Evolutionary conservation across 176 grass and related monocot genomes (phyloP), one percentile per base, ranked within the genome.

Genomic region (Oryza glaberrima): DNA sequence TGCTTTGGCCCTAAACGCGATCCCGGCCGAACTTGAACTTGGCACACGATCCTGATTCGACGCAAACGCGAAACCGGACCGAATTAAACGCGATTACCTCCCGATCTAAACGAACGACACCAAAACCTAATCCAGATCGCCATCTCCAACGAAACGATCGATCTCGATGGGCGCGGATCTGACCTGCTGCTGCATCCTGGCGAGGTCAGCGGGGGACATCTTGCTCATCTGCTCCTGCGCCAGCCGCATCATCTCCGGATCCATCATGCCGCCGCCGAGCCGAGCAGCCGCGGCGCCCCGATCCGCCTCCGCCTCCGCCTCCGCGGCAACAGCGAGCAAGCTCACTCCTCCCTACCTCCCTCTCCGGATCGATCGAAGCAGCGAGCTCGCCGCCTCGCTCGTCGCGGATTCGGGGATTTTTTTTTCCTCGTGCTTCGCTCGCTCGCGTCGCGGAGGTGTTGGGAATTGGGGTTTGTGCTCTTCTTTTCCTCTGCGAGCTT

Each of bases 191-290:
- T 99, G 96, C 83, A 99, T 99, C 90, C 75, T 79, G 72, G 96
- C 88, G 32, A 99, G 38, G 74, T 99, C 96, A 40, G 92, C 94
- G 10, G 96, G 94, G 17, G 93, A 83, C 88, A 99, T 96, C 74
- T 88, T 88, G 81, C 90, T 61, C 94, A 99, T 96, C 93, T 99
- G 96, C 96, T 99, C 96, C 88, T 99, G 96, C 47, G 96, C 96
- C 44, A 99, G 72, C 79, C 87, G 89, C 86, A 99, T 49, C 74
- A 96, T 75, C 88, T 99, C 96, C 13, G 96, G 93, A 90, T 96
- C 94, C 93, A 99, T 96, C 94, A 94, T 96, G 9, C 44, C 88
- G 81, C 8, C 46, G 54, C 5, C 28, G 69, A 54, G 16, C 5
- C 6, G 41, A 2, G 20, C 51, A 15, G 47, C 47, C 8, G 64